A percentile compares a stretch with the other conserved stretches of the same genome.
These are phyloP conservation scores for Capronia coronata DNA, from an alignment of 2,329 filamentous ascomycete genomes.

Conservation along the genomic window DNA sequence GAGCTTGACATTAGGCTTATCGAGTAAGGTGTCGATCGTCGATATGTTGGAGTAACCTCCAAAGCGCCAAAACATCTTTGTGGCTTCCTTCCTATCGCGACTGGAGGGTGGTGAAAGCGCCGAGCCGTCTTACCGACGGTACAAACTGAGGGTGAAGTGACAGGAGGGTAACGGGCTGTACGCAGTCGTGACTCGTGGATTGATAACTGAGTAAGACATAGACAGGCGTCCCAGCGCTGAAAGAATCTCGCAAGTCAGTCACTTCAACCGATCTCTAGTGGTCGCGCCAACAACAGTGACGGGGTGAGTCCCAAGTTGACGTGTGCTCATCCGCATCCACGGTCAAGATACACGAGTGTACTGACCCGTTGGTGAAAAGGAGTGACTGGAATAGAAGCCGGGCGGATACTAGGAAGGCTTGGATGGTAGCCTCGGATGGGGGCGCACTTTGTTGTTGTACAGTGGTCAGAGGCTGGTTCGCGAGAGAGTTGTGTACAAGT, in stretches of 20 bases:
- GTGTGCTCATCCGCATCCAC: background rate
- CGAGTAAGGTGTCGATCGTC: constrained; percentile 90
- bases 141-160: constrained; percentile 10
- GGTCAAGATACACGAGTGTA: background rate
- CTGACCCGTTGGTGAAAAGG: constrained; percentile 22
- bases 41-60: constrained; percentile 97
- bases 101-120: background rate
- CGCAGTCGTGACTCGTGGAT: constrained; percentile 20
- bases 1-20: constrained; percentile 87
- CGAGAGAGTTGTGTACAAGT: background rate
- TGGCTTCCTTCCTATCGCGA: constrained; percentile 5
- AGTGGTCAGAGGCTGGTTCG: background rate
- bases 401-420: constrained; percentile 8
- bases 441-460: constrained; percentile 11
- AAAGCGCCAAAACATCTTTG: constrained; percentile 99
- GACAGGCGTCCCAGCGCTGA: constrained; percentile 25
- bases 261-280: background rate
- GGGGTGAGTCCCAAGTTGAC: background rate
- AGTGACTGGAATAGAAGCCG: constrained; percentile 22
- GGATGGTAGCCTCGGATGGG: background rate
- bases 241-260: constrained; percentile 8
- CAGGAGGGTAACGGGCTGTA: constrained; percentile 13
- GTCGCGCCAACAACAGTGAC: background rate
- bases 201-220: constrained; percentile 22
- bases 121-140: constrained; percentile 15